A percentile compares a stretch with the other conserved stretches of the same genome.
These are phyloP conservation scores for Trichoderma atrobrunneum DNA, from an alignment of 2,329 filamentous ascomycete genomes.

Conservation along the genomic window DNA sequence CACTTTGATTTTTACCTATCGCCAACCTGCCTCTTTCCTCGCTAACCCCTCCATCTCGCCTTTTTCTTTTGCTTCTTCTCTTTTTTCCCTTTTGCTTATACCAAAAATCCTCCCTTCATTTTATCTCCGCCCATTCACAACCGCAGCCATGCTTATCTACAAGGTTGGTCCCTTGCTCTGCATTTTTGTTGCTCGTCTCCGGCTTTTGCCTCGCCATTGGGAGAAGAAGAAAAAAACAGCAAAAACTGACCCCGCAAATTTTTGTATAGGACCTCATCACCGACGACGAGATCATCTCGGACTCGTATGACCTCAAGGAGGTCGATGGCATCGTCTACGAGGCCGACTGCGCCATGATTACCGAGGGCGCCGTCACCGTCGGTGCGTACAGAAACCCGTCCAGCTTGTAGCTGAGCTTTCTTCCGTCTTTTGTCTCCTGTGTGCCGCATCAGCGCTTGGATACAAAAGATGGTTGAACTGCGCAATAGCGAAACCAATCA, in stretches of 20 bases:
- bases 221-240: background rate
- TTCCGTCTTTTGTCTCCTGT: background rate
- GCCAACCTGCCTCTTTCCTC: background rate
- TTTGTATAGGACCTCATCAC: constrained; percentile 73
- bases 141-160: constrained; percentile 71
- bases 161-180: constrained; percentile 47
- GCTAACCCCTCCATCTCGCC: background rate
- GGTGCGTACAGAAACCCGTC: constrained; percentile 50
- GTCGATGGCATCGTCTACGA: constrained; percentile 81
- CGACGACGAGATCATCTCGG: constrained; percentile 94
- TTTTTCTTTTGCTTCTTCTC: background rate
- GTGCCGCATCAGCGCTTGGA: background rate
- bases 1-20: constrained; percentile 18
- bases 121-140: constrained; percentile 25
- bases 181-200: constrained; percentile 10
- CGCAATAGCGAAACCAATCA: background rate
- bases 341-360: constrained; percentile 88
- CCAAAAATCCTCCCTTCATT: background rate
- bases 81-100: background rate
- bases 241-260: constrained; percentile 29
- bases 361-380: constrained; percentile 69
- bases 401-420: background rate
- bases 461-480: background rate
- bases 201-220: constrained; percentile 10
- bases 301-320: constrained; percentile 83